Conservation (phyloP, 306 rosid species). For the Vicia villosa region DNA sequence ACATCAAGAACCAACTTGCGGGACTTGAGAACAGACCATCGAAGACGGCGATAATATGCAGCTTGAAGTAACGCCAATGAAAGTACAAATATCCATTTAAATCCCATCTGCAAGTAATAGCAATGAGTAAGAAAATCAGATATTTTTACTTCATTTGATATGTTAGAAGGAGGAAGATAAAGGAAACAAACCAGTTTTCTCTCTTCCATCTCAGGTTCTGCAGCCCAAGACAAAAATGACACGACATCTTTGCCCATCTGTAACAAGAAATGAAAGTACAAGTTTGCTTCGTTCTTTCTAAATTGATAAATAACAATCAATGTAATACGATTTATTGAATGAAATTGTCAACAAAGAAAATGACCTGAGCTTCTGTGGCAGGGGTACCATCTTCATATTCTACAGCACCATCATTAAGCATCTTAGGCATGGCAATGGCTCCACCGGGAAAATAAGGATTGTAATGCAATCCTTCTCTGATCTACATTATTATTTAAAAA, state of each 20-base stretch:
- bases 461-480: constrained; percentile 92
- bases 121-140: background rate
- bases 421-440: constrained; percentile 99
- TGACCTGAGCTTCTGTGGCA: constrained; percentile 97
- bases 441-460: constrained; percentile 99
- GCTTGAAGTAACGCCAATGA: constrained; percentile 95
- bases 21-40: constrained; percentile 93
- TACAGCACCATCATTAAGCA: constrained; percentile 96
- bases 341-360: background rate
- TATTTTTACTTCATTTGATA: background rate
- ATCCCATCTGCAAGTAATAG: constrained; percentile 81
- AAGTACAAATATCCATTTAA: constrained; percentile 95
- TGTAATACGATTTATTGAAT: constrained; percentile 6
- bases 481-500: constrained; percentile 55
- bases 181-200: constrained; percentile 78
- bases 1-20: constrained; percentile 98
- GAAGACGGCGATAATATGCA: constrained; percentile 85
- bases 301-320: background rate
- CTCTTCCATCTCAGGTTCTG: constrained; percentile 99
- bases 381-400: constrained; percentile 93
- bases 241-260: constrained; percentile 99
- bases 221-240: constrained; percentile 89
- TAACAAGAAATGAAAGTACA: constrained; percentile 18
- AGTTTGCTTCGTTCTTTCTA: background rate
- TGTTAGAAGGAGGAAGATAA: background rate